These are phyloP conservation scores for Lipomyces sp. DNA, from an alignment of 805 yeast species.

Conservation along the genomic window DNA sequence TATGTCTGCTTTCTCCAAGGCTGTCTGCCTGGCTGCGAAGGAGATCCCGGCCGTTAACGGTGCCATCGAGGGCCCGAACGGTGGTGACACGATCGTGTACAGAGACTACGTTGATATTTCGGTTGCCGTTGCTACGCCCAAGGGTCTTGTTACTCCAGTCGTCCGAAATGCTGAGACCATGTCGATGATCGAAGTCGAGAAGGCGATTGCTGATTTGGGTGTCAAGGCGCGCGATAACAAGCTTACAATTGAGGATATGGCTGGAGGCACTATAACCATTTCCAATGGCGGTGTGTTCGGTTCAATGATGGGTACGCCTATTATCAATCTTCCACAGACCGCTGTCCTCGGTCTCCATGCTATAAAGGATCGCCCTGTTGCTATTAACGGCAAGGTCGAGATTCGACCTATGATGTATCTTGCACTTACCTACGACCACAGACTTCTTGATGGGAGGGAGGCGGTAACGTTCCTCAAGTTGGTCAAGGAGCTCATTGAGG, in stretches of 20 bases:
- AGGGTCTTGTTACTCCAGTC: conserved; percentile 97
- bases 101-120: conserved; percentile 96
- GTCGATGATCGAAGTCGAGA: conserved; percentile 84
- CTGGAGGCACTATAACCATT: conserved; percentile 98
- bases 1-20: conserved; percentile 98
- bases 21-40: conserved; percentile 88
- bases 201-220: conserved; percentile 81
- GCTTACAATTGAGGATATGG: conserved; percentile 95
- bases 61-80: conserved; percentile 72
- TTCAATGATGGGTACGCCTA: conserved; percentile 96
- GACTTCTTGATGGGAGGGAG: conserved; percentile 98
- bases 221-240: conserved; percentile 96
- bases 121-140: conserved; percentile 98
- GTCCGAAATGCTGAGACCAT: conserved; percentile 95
- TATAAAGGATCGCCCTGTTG: conserved; percentile 95
- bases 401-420: conserved; percentile 99
- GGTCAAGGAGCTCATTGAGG: conserved; percentile 95
- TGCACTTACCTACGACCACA: conserved; percentile 97
- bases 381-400: conserved; percentile 93
- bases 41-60: conserved; percentile 96
- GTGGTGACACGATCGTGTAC: conserved; percentile 88
- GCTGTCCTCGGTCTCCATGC: conserved; percentile 98
- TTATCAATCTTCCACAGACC: conserved; percentile 96
- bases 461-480: conserved; percentile 97
- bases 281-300: conserved; percentile 99